These are phyloP conservation scores for Obelidium mucronatum DNA, from an alignment of 192 early-diverging fungal species.

Conservation along the genomic window DNA sequence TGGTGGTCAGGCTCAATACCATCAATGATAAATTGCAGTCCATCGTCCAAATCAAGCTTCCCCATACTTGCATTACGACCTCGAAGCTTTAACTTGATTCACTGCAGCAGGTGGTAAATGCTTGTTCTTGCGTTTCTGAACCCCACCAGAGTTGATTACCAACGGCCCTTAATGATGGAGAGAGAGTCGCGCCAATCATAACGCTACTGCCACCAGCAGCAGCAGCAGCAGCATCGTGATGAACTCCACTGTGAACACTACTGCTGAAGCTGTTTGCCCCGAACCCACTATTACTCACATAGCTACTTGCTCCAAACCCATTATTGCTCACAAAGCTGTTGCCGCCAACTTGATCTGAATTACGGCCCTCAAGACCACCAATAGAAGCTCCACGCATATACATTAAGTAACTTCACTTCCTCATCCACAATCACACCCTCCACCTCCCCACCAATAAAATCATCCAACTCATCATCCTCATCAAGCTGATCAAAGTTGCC, in stretches of 20 bases:
- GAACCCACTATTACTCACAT: background rate
- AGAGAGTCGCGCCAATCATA: background rate
- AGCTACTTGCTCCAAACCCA: background rate
- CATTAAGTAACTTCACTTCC: background rate
- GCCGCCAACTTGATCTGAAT: too few species aligned
- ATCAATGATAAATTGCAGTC: constrained; percentile 24
- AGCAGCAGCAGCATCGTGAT: too few species aligned
- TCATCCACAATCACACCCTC: background rate
- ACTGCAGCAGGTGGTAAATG: background rate
- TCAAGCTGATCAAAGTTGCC: constrained; percentile 15
- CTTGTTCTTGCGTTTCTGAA: constrained; percentile 3
- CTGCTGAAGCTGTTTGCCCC: background rate
- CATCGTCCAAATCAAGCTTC: background rate
- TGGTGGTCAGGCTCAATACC: background rate
- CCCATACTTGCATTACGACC: constrained; percentile 7
- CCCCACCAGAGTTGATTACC: constrained; percentile 2
- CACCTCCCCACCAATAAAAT: background rate
- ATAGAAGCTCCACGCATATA: too few species aligned
- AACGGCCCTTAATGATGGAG: background rate
- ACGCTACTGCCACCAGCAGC: background rate
- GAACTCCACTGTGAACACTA: background rate
- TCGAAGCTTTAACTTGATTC: background rate
- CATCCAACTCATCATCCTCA: background rate
- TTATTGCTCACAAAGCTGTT: background rate
- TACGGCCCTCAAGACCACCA: too few species aligned